phyloP scores from a whole-genome alignment of 2,329 filamentous ascomycete genomes.

The Paracoccidioides lutzii region DNA sequence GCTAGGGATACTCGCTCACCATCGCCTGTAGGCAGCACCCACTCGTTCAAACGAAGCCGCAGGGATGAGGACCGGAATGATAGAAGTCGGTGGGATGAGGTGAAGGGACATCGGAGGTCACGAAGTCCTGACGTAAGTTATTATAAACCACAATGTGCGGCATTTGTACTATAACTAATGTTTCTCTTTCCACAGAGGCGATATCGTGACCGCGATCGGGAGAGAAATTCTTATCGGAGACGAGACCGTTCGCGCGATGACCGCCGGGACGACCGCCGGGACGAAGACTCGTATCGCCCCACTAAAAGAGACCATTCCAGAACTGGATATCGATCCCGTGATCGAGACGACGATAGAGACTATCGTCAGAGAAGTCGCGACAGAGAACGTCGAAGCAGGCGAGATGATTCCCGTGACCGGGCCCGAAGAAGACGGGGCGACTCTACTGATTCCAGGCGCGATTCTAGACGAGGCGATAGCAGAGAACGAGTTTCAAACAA shows the following conservation, averaged over 20 bases:
- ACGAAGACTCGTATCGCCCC: conserved; percentile 52
- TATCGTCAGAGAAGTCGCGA: conserved; percentile 53
- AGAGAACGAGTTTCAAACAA: conserved; percentile 42
- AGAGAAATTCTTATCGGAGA: conserved; percentile 48
- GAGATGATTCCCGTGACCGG: conserved; percentile 61
- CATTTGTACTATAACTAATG: neutral
- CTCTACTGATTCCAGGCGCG: conserved; percentile 57
- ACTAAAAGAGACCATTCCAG: conserved; percentile 49
- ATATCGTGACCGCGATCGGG: conserved; percentile 37
- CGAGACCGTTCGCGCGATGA: conserved; percentile 51
- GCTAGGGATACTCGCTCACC: conserved; percentile 65
- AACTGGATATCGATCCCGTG: conserved; percentile 51
- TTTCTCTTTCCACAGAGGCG: conserved; percentile 37
- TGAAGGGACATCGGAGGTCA: conserved; percentile 33
- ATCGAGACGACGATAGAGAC: conserved; percentile 44
- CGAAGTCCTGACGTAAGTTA: conserved; percentile 37
- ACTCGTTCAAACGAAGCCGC: conserved; percentile 52
- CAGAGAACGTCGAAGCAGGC: conserved; percentile 53
- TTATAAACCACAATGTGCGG: neutral
- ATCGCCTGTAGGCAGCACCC: conserved; percentile 81
- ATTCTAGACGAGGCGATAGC: conserved; percentile 54
- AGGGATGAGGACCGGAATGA: conserved; percentile 43
- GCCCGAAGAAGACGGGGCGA: conserved; percentile 51
- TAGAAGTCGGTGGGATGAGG: conserved; percentile 40
- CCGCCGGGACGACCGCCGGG: conserved; percentile 41